Evolutionary conservation across 129 eudicot species (phyloP).

Genomic region (Mikania micrantha): DNA sequence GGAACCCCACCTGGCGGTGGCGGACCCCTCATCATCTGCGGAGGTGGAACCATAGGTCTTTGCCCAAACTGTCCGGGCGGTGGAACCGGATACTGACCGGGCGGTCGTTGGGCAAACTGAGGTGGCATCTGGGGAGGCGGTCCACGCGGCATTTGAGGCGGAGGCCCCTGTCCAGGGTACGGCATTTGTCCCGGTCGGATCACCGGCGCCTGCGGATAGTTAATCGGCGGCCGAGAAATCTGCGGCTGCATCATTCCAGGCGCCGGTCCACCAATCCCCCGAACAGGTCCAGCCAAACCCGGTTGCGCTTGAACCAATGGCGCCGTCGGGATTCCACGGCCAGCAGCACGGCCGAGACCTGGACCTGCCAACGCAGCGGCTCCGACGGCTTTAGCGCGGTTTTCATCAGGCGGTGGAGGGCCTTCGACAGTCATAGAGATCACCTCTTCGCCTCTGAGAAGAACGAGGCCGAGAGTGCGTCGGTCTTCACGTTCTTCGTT

Average conservation of each 20-base stretch:
- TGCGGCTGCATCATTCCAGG: conserved; percentile 98
- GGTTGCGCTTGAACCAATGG: conserved; percentile 80
- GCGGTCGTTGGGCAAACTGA: conserved; percentile 47
- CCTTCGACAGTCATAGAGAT: conserved; percentile 96
- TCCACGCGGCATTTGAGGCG: conserved; percentile 47
- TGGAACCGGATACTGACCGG: conserved; percentile 43
- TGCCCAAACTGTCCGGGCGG: conserved; percentile 71
- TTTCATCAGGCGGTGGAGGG: conserved; percentile 94
- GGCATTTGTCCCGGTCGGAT: conserved; percentile 59
- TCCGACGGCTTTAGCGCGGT: conserved; percentile 51
- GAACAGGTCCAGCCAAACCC: conserved; percentile 82
- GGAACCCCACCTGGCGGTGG: conserved; percentile 61
- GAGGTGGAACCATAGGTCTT: conserved; percentile 64
- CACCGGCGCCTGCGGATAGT: conserved; percentile 56
- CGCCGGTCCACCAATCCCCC: conserved; percentile 92
- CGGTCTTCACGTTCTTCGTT: conserved; percentile 77
- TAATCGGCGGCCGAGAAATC: conserved; percentile 63
- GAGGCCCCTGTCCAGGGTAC: conserved; percentile 40
- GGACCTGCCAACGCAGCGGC: conserved; percentile 65
- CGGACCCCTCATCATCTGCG: conserved; percentile 68
- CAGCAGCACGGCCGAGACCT: conserved; percentile 78
- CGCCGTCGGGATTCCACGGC: conserved; percentile 65
- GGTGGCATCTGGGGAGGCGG: conserved; percentile 71
- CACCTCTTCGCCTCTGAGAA: conserved; percentile 85
- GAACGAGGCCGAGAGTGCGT: conserved; percentile 81